phyloP scores from a whole-genome alignment of 176 grass and related monocot species.

The Urochloa ruziziensis region DNA sequence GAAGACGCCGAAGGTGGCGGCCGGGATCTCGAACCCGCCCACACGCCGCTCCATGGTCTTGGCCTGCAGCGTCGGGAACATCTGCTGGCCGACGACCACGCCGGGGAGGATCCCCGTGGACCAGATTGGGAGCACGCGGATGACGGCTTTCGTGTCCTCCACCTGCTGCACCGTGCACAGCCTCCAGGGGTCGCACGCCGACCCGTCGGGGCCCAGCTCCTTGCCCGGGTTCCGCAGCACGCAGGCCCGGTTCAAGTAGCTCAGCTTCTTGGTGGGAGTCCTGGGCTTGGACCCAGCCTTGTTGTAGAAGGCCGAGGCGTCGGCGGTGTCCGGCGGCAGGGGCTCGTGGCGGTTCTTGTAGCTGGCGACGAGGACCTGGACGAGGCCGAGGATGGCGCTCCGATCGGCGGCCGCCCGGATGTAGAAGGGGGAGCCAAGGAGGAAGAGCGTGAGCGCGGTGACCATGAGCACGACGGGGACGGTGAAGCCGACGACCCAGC shows the following conservation, averaged over 20 bases:
- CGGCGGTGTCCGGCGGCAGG: conserved; percentile 29
- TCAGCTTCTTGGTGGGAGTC: conserved; percentile 38
- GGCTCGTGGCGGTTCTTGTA: conserved; percentile 41
- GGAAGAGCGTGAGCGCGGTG: conserved; percentile 41
- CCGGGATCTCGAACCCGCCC: conserved; percentile 32
- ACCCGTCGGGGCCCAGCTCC: conserved; percentile 18
- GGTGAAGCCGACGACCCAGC: conserved; percentile 61
- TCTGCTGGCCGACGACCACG: conserved; percentile 41
- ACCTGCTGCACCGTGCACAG: conserved; percentile 82
- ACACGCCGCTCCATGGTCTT: conserved; percentile 46
- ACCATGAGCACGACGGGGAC: conserved; percentile 64
- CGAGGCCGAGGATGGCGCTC: conserved; percentile 44
- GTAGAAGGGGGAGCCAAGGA: conserved; percentile 52
- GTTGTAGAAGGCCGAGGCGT: conserved; percentile 31
- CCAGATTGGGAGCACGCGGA: conserved; percentile 74
- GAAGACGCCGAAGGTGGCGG: conserved; percentile 54
- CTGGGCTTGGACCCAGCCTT: conserved; percentile 17
- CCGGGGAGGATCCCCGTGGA: conserved; percentile 59
- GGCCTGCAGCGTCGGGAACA: conserved; percentile 65
- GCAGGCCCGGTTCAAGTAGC: conserved; percentile 63
- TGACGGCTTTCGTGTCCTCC: conserved; percentile 53
- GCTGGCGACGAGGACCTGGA: conserved; percentile 52
- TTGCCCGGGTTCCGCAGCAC: conserved; percentile 42
- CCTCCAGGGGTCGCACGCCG: conserved; percentile 25
- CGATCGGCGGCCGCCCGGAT: conserved; percentile 36